A percentile compares a stretch with the other conserved stretches of the same genome.
These are phyloP conservation scores for Tolypocladium endophyticum DNA, from an alignment of 2,329 filamentous ascomycete genomes.

Conservation along the genomic window DNA sequence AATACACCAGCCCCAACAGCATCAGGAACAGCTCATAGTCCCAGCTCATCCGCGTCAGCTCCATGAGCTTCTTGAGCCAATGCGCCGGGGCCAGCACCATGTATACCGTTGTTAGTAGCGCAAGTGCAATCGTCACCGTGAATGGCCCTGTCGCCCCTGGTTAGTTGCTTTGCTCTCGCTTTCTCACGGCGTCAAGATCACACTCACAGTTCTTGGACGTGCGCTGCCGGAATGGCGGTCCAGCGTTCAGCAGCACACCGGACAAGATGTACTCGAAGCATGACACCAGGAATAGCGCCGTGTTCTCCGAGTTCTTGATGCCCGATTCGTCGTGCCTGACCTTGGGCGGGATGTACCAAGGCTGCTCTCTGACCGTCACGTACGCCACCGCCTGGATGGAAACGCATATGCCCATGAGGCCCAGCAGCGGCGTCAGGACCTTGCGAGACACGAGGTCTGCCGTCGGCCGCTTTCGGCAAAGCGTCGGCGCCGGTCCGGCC, in stretches of 20 bases:
- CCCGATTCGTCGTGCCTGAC: constrained; percentile 72
- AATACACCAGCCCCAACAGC: constrained; percentile 56
- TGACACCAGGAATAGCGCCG: constrained; percentile 75
- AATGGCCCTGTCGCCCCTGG: constrained; percentile 57
- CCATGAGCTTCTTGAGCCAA: constrained; percentile 67
- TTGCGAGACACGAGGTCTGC: constrained; percentile 88
- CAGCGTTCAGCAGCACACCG: constrained; percentile 83
- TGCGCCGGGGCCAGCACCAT: constrained; percentile 68
- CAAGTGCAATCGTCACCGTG: constrained; percentile 60
- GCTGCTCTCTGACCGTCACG: constrained; percentile 62
- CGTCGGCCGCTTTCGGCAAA: constrained; percentile 79
- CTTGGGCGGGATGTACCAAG: constrained; percentile 78
- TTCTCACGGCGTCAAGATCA: background rate
- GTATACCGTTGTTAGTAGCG: constrained; percentile 60
- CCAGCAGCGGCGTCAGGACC: constrained; percentile 77
- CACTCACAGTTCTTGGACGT: constrained; percentile 68
- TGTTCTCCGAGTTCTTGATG: constrained; percentile 88
- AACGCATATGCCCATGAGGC: constrained; percentile 77
- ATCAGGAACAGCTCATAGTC: constrained; percentile 67
- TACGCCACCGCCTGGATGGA: constrained; percentile 66
- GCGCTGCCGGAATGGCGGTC: constrained; percentile 74
- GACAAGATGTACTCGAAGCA: constrained; percentile 94
- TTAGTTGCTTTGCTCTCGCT: background rate
- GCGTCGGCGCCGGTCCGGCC: constrained; percentile 69
- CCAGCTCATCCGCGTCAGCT: constrained; percentile 66